phyloP scores from a whole-genome alignment of 2,329 filamentous ascomycete genomes.

The Neophaeococcomyces mojaviensis region DNA sequence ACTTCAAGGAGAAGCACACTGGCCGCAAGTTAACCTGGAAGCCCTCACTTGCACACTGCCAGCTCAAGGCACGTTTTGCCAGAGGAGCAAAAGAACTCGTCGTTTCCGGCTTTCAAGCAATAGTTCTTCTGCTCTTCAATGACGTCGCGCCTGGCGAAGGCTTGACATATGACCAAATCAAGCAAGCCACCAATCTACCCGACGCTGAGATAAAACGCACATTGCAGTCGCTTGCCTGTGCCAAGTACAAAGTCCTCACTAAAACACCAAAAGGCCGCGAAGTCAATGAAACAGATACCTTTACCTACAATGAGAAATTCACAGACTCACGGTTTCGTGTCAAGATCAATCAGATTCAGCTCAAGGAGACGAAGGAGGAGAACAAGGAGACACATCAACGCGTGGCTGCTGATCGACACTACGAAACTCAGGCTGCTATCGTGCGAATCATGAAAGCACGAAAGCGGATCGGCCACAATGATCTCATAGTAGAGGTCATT shows the following conservation, averaged over 20 bases:
- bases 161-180: slow-evolving; percentile 68
- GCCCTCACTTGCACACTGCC: slow-evolving; percentile 83
- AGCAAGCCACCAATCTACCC: slow-evolving; percentile 64
- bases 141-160: slow-evolving; percentile 54
- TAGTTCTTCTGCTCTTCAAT: slow-evolving; percentile 88
- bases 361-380: slow-evolving; percentile 91
- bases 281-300: slow-evolving; percentile 69
- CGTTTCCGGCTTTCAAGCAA: slow-evolving; percentile 85
- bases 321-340: slow-evolving; percentile 75
- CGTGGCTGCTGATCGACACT: slow-evolving; percentile 80
- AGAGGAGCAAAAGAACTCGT: slow-evolving; percentile 79
- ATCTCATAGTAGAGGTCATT: slow-evolving; percentile 87
- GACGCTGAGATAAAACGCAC: slow-evolving; percentile 79
- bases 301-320: slow-evolving; percentile 73
- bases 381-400: slow-evolving; percentile 90
- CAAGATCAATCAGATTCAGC: slow-evolving; percentile 98
- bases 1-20: slow-evolving; percentile 84
- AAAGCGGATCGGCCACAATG: slow-evolving; percentile 77
- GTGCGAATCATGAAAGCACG: slow-evolving; percentile 94
- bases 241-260: slow-evolving; percentile 71
- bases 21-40: slow-evolving; percentile 86
- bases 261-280: slow-evolving; percentile 84
- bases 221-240: slow-evolving; percentile 89
- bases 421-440: slow-evolving; percentile 94
- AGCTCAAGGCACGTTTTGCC: slow-evolving; percentile 71